Base-by-base conservation (phyloP, 2,329 filamentous ascomycete species). In the Fusarium nygamai region DNA sequence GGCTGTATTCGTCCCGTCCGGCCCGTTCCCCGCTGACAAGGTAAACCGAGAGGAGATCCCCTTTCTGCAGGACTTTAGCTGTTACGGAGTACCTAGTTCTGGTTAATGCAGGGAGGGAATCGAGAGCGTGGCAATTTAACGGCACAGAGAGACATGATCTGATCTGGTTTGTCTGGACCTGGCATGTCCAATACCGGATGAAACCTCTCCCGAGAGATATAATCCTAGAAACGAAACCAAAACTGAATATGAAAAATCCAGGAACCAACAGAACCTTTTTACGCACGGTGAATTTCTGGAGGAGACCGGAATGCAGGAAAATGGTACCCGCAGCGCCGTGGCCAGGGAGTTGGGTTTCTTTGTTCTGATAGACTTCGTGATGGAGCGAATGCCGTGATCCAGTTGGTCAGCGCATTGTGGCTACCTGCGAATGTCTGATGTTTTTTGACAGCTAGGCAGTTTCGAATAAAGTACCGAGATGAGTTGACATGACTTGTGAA, bases 321-420 rank as follows among this genome's bases (percentile, higher is more conserved):
- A 60, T 60, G 43, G 20, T 51, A 51, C 57, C 57, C 57, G 43
- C 24, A 71, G 62, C 56, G 73, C 74, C 75, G 67, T 63, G 61
- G 50, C 75, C 76, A 72, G 47, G 73, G 69, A 64, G 54, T 61
- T 66, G 75, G 76, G 60, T 68, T 59, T 43, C 61, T 64, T 41
- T 64, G 51, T 67, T 43, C 27, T 34, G 53, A 71, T 69, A 61
- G 62, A 53, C 59, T 74, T 66, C 57, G 22, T 29, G 43, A 61
- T 62, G 59, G 54, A 24, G 46, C 38, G 14, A 64, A 60, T 57
- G 46, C 39, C 29, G 41, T 54, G 56, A 59, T 38, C 13, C 43
- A 36, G 57, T 60, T 60, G 57, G 57, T 46, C 65, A 64, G 51
- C 53, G 46, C 46, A 67, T 65, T 24, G 71, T 65, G 71, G 70